Evolutionary conservation across 306 rosid species (phyloP), one percentile per base, ranked within the genome.

Genomic region (Sophora flavescens): DNA sequence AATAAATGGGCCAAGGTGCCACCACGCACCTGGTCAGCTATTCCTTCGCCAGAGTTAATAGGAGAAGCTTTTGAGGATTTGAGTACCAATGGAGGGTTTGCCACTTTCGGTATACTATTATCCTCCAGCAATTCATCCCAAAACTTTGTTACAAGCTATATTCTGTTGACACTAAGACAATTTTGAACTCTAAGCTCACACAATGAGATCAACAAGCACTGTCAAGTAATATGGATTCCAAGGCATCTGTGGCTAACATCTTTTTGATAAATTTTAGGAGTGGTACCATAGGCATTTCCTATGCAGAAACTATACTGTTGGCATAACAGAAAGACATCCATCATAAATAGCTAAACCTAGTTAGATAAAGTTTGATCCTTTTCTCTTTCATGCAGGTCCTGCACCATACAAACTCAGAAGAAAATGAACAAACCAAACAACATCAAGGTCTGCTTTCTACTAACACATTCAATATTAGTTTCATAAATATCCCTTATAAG

Each of bases 71-170:
- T 92, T 10, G 92, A 90, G 81, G 97, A 95, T 84, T 82, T 92
- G 88, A 90, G 87, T 87, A 95, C 98, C 15, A 88, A 89, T 72
- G 97, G 95, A 78, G 97, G 97, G 66, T 92, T 95, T 75, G 90
- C 89, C 84, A 81, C 97, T 70, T 89, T 95, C 17, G 97, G 98
- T 92, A 94, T 11, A 53, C 17, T 71, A 63, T 44, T 56, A 74
- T 32, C 76, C 47, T 61, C 17, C 53, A 71, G 0, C 38, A 64
- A 71, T 76, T 26, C 6, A 70, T 58, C 33, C 44, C 74, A 44
- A 38, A 28, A 63, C 78, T 2, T n/a, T n/a, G 28, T 33, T 41
- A 44, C 57, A 72, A n/a, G n/a, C n/a, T n/a, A n/a, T n/a, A n/a
- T n/a, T 57, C n/a, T n/a, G n/a, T n/a, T n/a, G n/a, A n/a, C n/a